Percentiles rank a stretch among this genome's conserved stretches.
phyloP scores from a whole-genome alignment of 2,329 filamentous ascomycete genomes.

The Lachnellula subtilissima region DNA sequence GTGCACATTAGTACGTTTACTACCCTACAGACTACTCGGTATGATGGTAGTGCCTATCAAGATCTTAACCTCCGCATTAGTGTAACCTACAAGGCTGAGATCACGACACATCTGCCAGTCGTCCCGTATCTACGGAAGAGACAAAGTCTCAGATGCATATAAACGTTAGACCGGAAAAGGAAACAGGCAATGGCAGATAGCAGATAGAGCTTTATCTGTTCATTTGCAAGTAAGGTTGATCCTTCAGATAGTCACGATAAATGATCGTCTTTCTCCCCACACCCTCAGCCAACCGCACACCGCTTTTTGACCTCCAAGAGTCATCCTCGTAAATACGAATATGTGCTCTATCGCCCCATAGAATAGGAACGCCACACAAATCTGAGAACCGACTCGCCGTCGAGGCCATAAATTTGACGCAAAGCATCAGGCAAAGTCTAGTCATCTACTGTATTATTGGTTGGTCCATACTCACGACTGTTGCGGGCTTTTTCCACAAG shows the following conservation, averaged over 20 bases:
- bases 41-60: conserved; percentile 6
- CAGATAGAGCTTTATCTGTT: neutral
- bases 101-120: conserved; percentile 5
- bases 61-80: conserved; percentile 10
- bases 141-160: conserved; percentile 10
- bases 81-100: conserved; percentile 10
- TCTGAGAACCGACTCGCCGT: neutral
- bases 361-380: conserved; percentile 1
- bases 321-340: conserved; percentile 9
- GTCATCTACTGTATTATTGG: neutral
- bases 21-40: neutral
- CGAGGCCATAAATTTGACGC: neutral
- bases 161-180: conserved; percentile 4
- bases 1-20: neutral
- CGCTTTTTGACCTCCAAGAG: conserved; percentile 18
- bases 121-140: conserved; percentile 2
- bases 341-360: neutral
- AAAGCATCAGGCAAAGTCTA: neutral
- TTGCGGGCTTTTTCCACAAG: neutral
- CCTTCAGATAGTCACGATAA: conserved; percentile 8
- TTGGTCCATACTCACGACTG: neutral
- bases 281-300: conserved; percentile 20
- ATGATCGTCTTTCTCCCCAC: conserved; percentile 18
- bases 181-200: neutral
- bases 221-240: neutral